phyloP scores from a whole-genome alignment of 805 yeast species.

The Torulaspora franciscae region DNA sequence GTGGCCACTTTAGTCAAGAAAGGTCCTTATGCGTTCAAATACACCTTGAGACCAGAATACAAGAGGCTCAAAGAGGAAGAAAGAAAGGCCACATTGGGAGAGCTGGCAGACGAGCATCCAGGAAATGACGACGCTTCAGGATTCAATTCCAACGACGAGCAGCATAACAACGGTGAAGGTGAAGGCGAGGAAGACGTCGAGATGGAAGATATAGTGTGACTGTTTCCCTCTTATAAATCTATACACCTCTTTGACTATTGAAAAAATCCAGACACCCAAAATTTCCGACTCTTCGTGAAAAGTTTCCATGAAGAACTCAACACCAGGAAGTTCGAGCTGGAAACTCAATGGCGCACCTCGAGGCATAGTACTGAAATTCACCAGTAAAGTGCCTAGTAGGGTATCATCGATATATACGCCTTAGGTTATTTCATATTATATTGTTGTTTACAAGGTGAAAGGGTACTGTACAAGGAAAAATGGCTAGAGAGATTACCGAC shows the following conservation, averaged over 20 bases:
- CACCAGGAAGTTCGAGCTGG: background rate
- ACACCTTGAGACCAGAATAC: constrained; percentile 85
- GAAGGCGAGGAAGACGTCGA: constrained; percentile 67
- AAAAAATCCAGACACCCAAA: constrained; percentile 3
- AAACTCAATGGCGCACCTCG: background rate
- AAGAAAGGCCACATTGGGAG: constrained; percentile 61
- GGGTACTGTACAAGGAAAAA: constrained; percentile 13
- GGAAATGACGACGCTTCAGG: constrained; percentile 12
- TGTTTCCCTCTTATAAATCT: background rate
- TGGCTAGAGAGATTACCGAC: constrained; percentile 77
- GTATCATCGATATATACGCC: background rate
- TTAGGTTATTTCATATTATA: background rate
- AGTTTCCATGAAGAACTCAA: background rate
- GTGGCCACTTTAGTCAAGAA: constrained; percentile 86
- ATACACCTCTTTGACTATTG: background rate
- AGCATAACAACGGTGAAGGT: constrained; percentile 37
- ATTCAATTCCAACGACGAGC: constrained; percentile 9
- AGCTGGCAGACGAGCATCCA: constrained; percentile 35
- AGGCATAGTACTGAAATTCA: constrained; percentile 1
- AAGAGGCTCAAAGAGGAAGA: constrained; percentile 73
- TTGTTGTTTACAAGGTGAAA: background rate
- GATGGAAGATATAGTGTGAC: constrained; percentile 60
- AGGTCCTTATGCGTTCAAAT: constrained; percentile 93
- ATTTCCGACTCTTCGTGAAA: background rate
- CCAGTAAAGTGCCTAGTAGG: constrained; percentile 1